These are phyloP conservation scores for Coniochaeta sp. DNA, from an alignment of 2,329 filamentous ascomycete genomes.

Conservation along the genomic window DNA sequence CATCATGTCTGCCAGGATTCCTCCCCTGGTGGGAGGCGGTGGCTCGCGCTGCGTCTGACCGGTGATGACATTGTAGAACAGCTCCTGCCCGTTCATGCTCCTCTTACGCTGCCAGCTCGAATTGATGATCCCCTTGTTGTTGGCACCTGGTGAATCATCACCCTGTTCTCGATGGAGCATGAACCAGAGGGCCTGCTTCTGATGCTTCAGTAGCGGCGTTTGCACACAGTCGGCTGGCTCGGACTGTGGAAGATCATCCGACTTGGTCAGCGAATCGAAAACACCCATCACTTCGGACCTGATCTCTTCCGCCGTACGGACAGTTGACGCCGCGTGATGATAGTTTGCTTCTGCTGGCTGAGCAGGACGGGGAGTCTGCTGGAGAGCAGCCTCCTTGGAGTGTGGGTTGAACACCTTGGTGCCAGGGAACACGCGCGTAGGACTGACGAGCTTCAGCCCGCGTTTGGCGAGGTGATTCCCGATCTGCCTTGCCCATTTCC, in stretches of 20 bases:
- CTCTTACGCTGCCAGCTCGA: constrained; percentile 70
- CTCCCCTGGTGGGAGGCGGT: constrained; percentile 63
- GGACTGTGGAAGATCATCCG: constrained; percentile 67
- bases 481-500: constrained; percentile 56
- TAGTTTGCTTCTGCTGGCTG: constrained; percentile 21
- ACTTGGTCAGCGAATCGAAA: constrained; percentile 76
- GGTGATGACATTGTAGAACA: constrained; percentile 82
- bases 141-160: constrained; percentile 47
- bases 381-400: constrained; percentile 34
- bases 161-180: constrained; percentile 73
- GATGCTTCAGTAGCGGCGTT: constrained; percentile 71
- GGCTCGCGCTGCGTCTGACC: constrained; percentile 53
- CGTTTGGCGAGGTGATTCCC: constrained; percentile 61
- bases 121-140: constrained; percentile 50
- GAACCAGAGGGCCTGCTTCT: constrained; percentile 85
- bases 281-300: constrained; percentile 77
- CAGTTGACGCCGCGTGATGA: constrained; percentile 16
- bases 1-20: constrained; percentile 82
- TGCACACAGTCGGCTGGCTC: constrained; percentile 56
- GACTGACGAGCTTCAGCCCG: constrained; percentile 61
- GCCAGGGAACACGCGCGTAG: constrained; percentile 58
- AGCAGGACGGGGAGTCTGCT: constrained; percentile 1
- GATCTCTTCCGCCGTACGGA: constrained; percentile 76
- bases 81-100: constrained; percentile 40
- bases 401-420: constrained; percentile 75